Evolutionary conservation across 2,329 filamentous ascomycete genomes (phyloP).

Genomic region (Pyrenochaeta sp.): DNA sequence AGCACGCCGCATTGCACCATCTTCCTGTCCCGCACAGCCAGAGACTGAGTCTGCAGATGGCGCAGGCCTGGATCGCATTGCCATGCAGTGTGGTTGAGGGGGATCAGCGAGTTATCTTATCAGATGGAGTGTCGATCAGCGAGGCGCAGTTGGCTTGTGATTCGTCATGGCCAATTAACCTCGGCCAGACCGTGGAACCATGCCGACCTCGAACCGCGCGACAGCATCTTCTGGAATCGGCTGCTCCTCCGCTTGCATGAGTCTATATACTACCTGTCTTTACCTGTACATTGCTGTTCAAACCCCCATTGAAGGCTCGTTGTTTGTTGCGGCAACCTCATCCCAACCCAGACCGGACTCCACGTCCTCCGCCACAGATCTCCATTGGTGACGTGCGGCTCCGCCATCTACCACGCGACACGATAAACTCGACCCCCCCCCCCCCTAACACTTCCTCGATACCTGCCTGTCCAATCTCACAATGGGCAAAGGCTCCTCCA

Average conservation of each 20-base stretch:
- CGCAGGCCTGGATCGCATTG: too few relatives aligned
- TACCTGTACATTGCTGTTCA: background rate
- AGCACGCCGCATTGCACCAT: too few relatives aligned
- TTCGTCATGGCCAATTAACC: slow-evolving; percentile 3
- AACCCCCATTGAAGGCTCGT: background rate
- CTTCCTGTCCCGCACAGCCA: too few relatives aligned
- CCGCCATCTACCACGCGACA: slow-evolving; percentile 10
- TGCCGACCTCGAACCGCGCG: background rate
- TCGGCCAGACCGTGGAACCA: slow-evolving; percentile 5
- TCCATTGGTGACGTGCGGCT: slow-evolving; percentile 5
- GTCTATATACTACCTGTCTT: background rate
- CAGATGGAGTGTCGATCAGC: slow-evolving; percentile 7
- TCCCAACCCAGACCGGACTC: slow-evolving; percentile 5
- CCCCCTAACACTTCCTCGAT: background rate
- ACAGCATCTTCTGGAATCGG: slow-evolving; percentile 31
- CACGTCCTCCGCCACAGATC: slow-evolving; percentile 14
- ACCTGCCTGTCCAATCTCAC: slow-evolving; percentile 10
- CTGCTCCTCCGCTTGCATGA: slow-evolving; percentile 4
- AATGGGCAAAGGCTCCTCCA: slow-evolving; percentile 49
- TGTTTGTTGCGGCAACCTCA: background rate
- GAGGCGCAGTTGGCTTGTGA: slow-evolving; percentile 1
- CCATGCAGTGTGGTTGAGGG: too few relatives aligned
- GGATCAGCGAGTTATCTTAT: slow-evolving; percentile 17
- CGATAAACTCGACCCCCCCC: background rate
- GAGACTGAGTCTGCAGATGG: too few relatives aligned